Evolutionary conservation across 2,329 filamentous ascomycete genomes (phyloP), one percentile per base, ranked within the genome.

Genomic region (Tolypocladium ophioglossoides): DNA sequence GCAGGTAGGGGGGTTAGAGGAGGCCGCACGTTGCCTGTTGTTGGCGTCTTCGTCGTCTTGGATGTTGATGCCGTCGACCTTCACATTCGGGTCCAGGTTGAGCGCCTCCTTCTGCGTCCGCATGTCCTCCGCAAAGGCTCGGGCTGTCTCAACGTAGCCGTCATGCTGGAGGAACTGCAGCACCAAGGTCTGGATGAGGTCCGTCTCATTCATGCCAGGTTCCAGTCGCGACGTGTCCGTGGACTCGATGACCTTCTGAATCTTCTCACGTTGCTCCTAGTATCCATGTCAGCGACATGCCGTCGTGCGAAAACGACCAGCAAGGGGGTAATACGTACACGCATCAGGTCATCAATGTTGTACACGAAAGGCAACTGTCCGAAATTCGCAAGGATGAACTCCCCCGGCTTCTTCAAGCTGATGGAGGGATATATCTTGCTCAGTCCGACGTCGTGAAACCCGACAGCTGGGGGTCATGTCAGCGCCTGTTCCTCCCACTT

Each of bases 121-220:
- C 30, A 95, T 83, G 64, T 97, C 92, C 61, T 86, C 79, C 4
- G 88, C 84, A 74, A 99, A 97, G 0, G 89, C 90, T 58, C 85
- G 83, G 10, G 91, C 91, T 0, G 92, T 96, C 61, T 96, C 92
- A 9, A 96, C 86, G 61, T 96, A 97, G 56, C 94, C 94, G 63
- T 97, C 94, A 62, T 97, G 92, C 39, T 91, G 88, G 16, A 99
- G 75, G 61, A 95, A 97, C 70, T 96, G 91, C 40, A 91, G 78
- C 20, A 85, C 79, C 54, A 97, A 74, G 61, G 87, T 82, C 66
- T 96, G 91, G 39, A 96, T 83, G 50, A 97, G 78, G 30, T 87
- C 78, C 1, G 83, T 85, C 69, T 96, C 92, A 57, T 80, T 82
- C 58, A 88, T 74, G 2, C 78, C 77, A 2, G 83, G 80, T 37